Percentiles rank a stretch among this genome's conserved stretches.
These are phyloP conservation scores for Ramaria sp. DNA, from an alignment of 768 basidiomycete genomes.

Conservation along the genomic window DNA sequence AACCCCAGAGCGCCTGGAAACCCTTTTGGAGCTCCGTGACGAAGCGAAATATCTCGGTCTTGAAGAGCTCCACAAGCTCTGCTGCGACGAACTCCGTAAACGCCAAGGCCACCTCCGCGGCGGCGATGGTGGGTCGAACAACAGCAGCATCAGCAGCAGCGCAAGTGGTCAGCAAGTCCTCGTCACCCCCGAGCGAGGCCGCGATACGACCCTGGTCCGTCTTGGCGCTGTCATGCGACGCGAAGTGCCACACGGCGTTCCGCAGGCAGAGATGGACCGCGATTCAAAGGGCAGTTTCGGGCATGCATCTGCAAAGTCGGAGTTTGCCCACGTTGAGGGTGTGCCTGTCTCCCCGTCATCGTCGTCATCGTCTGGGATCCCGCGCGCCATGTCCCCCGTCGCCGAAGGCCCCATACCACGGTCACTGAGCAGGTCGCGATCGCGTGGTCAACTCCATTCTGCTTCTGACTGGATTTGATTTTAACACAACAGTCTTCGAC, in stretches of 20 bases:
- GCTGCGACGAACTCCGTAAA: constrained; percentile 52
- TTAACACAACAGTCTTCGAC: too few relatives aligned
- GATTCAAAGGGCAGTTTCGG: not conserved
- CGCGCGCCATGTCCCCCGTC: not conserved
- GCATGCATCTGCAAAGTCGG: not conserved
- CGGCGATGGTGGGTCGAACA: not conserved
- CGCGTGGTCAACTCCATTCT: not conserved
- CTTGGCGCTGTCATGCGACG: not conserved
- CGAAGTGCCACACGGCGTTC: not conserved
- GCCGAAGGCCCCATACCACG: not conserved
- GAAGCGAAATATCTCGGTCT: constrained; percentile 72
- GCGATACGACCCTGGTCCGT: not conserved
- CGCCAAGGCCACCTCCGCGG: constrained; percentile 18
- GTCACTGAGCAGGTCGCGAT: not conserved
- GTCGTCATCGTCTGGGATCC: not conserved
- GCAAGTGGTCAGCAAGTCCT: not conserved
- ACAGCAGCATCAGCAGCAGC: not conserved
- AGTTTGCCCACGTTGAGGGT: not conserved
- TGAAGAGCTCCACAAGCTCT: constrained; percentile 50
- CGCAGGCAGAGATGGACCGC: not conserved
- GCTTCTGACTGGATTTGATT: not conserved
- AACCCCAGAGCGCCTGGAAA: constrained; percentile 43
- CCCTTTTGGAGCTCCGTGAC: constrained; percentile 64
- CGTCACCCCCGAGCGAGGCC: not conserved
- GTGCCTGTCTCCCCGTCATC: not conserved